Evolutionary conservation across 192 early-diverging fungal species (phyloP), one percentile per base, ranked within the genome.

Genomic region (Funneliformis geosporum): DNA sequence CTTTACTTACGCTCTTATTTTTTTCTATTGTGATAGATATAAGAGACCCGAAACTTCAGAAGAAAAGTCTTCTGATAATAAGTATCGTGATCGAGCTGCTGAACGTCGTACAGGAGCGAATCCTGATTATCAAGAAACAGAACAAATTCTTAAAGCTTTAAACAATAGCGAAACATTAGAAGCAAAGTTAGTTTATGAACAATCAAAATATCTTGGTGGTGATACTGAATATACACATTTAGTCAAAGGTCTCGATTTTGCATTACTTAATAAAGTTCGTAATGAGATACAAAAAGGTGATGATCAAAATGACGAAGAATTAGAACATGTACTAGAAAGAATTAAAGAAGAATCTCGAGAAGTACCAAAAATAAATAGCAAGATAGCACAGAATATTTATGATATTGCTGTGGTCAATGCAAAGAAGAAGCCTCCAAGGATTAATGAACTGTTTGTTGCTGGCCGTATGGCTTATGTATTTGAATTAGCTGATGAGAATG

Each of bases 51-150:
- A 75, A 4, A 55, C 78, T 43, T 80, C 83, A 47, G 83, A 82
- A n/a, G 78, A 70, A 7, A 50, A 75, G 16, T 76, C 80, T 16
- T 68, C 70, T 4, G 76, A 77, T 38, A 79, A 80, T 25, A 79
- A 85, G n/a, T 98, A 97, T 81, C 93, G 96, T 50, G 96, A 98
- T 81, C 86, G 96, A 39, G 96, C 96, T n/a, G 94, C 92, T 1
- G 96, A 98, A 84, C 90, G 96, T 47, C 87, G 96, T 10, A 83
- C 91, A 73, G 92, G 89, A 28, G 83, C 82, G 55, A 94, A 92
- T 80, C 89, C 87, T 14, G 90, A 92, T 69, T 93, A 88, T 83
- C 86, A 75, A 70, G 90, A 87, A 76, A 91, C 87, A 21, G 92
- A 91, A 50, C 80, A 90, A 50, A 90, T 95, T 65, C 78, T 89